These are phyloP conservation scores for Neofusicoccum ribis DNA, from an alignment of 2,329 filamentous ascomycete species.

Conservation along the genomic window DNA sequence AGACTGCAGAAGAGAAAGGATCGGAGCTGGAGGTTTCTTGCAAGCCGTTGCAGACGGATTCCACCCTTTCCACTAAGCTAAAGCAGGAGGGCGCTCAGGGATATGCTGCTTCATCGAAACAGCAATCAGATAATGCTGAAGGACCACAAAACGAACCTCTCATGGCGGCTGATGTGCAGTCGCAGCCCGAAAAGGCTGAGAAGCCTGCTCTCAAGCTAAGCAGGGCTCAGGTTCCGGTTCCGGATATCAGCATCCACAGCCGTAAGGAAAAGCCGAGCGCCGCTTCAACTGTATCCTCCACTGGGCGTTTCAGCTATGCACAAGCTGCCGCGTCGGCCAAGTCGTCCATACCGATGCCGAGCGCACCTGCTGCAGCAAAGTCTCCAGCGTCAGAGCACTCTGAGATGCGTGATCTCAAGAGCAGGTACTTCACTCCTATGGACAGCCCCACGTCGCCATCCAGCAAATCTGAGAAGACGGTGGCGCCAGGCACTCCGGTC, in stretches of 20 bases:
- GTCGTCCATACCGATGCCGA: not conserved
- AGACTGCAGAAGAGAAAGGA: not conserved
- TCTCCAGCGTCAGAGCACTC: not conserved
- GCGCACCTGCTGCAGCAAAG: not conserved
- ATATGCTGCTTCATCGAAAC: not conserved
- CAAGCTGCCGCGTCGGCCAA: not conserved
- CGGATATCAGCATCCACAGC: conserved; percentile 2
- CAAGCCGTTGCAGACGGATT: not conserved
- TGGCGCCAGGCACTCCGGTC: not conserved
- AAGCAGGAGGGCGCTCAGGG: not conserved
- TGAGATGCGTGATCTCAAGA: not conserved
- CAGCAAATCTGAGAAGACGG: not conserved
- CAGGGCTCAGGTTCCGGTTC: not conserved
- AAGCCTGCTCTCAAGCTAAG: not conserved
- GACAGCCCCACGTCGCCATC: not conserved
- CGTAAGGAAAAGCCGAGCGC: conserved; percentile 4
- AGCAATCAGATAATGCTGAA: not conserved
- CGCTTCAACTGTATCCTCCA: not conserved
- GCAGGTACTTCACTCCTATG: conserved; percentile 8
- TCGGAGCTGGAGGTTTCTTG: not conserved
- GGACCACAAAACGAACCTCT: not conserved
- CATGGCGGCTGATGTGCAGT: too few species aligned
- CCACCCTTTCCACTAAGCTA: not conserved
- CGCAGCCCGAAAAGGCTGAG: not conserved
- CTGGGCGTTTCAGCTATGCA: conserved; percentile 3